Conservation (phyloP, 768 basidiomycete genomes). For the Neoboletus magnificus region DNA sequence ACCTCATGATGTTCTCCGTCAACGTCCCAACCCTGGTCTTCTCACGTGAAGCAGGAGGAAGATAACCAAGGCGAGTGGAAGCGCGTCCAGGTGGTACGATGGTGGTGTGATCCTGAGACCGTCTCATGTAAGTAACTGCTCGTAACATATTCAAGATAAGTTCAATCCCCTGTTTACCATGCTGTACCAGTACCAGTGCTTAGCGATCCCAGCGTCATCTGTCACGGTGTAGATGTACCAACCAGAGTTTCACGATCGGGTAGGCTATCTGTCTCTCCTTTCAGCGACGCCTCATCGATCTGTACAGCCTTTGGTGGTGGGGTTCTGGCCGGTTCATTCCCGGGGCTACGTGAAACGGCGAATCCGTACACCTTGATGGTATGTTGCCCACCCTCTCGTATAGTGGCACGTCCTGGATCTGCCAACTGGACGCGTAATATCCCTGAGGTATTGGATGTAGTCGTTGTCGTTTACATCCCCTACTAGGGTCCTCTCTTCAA, state of each 20-base stretch:
- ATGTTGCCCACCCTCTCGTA: not conserved
- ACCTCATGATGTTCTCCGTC: not conserved
- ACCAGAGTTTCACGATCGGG: not conserved
- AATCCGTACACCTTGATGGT: not conserved
- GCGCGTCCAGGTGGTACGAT: not conserved
- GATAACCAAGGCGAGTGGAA: not conserved
- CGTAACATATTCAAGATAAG: no score
- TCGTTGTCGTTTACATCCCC: not conserved
- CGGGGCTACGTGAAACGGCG: not conserved
- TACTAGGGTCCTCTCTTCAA: not conserved
- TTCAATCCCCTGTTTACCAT: not conserved
- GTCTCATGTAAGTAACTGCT: no score
- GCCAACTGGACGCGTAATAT: not conserved
- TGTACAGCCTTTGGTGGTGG: not conserved
- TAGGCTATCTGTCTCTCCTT: not conserved
- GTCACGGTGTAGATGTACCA: not conserved
- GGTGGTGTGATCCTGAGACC: no score
- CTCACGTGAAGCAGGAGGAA: constrained; percentile 1
- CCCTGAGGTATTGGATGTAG: no score
- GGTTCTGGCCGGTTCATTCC: not conserved
- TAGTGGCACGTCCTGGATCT: not conserved
- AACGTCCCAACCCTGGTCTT: not conserved
- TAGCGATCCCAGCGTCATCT: not conserved
- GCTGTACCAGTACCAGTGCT: not conserved
- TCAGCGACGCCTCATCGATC: not conserved